Percentiles rank a stretch among this genome's conserved stretches.
These are phyloP conservation scores for Jasminum sambac DNA, from an alignment of 257 asterid species.

Conservation along the genomic window DNA sequence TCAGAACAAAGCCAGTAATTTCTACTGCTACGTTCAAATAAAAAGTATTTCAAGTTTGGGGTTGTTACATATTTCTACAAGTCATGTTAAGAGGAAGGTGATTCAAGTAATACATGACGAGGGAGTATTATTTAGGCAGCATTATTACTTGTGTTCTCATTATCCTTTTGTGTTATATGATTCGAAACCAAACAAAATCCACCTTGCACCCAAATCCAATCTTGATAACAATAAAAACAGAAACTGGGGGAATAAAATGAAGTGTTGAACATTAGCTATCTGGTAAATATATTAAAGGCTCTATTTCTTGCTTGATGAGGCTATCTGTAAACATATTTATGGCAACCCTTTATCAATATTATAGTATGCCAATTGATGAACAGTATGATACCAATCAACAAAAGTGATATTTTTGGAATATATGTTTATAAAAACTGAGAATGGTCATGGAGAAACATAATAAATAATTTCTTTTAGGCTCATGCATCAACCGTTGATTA, in stretches of 20 bases:
- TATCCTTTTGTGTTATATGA: neutral
- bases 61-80: neutral
- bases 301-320: neutral
- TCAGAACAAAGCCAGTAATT: neutral
- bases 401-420: no score
- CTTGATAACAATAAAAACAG: neutral
- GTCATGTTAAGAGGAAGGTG: neutral
- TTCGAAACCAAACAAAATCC: neutral
- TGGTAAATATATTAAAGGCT: neutral
- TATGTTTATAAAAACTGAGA: no score
- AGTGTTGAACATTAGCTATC: neutral
- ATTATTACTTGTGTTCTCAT: neutral
- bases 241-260: neutral
- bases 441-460: no score
- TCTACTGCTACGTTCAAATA: neutral
- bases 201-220: neutral
- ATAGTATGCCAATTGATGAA: neutral
- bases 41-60: neutral
- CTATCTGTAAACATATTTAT: neutral
- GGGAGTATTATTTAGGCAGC: neutral
- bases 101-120: neutral
- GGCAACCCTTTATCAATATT: neutral
- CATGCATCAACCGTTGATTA: no score
- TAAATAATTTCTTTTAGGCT: no score
- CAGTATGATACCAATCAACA: neutral